phyloP scores from a whole-genome alignment of 371 early-diverging fungal genomes.

The Mortierella sp. region DNA sequence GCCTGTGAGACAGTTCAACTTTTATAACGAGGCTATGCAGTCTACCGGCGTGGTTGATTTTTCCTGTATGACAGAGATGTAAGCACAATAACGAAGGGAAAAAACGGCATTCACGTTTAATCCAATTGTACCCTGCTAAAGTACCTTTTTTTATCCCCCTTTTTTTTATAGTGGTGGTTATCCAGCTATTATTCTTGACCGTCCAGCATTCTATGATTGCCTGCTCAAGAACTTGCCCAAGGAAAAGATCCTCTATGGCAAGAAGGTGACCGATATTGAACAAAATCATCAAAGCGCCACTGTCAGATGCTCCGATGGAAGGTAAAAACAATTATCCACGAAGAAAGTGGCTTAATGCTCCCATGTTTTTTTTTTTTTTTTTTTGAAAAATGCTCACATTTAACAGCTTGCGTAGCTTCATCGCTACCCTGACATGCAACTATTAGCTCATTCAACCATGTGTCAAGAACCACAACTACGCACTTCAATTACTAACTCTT shows the following conservation, averaged over 20 bases:
- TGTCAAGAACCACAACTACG: too few species aligned
- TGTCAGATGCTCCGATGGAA: conserved; percentile 49
- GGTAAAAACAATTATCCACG: conserved; percentile 17
- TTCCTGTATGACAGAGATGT: conserved; percentile 48
- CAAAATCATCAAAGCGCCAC: conserved; percentile 30
- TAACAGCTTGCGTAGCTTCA: too few species aligned
- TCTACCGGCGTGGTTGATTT: conserved; percentile 45
- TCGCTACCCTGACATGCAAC: too few species aligned
- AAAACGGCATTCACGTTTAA: neutral
- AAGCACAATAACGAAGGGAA: conserved; percentile 1
- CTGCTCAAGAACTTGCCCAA: conserved; percentile 48
- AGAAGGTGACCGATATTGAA: conserved; percentile 30
- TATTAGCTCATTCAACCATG: too few species aligned
- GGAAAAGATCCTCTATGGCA: conserved; percentile 38
- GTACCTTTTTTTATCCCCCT: neutral
- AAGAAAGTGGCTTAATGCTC: neutral
- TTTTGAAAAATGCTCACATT: neutral
- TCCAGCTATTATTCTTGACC: conserved; percentile 52
- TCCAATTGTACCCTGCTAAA: neutral
- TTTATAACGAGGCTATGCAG: conserved; percentile 45
- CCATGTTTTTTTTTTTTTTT: neutral
- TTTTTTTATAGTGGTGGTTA: conserved; percentile 46
- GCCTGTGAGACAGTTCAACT: conserved; percentile 53
- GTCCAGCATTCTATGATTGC: conserved; percentile 48
- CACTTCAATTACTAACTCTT: neutral